Percentiles rank a stretch among this genome's conserved stretches.
Evolutionary conservation across 306 rosid species (phyloP).

Genomic region (Gleditsia sinensis): DNA sequence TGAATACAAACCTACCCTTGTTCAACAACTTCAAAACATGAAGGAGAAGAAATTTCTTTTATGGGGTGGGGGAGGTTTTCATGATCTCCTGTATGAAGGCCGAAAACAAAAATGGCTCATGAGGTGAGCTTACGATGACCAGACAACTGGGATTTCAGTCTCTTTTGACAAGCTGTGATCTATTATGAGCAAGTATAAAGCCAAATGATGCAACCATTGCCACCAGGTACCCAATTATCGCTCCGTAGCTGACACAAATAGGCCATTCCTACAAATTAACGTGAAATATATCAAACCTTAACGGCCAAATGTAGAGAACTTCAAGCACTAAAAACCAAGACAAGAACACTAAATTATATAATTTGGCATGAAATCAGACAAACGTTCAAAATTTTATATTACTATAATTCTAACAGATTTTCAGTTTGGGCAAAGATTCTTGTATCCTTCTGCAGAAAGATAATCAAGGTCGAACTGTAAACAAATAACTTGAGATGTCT

Average conservation of each 20-base stretch:
- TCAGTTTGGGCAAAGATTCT: not conserved
- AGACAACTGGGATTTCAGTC: slow-evolving; percentile 46
- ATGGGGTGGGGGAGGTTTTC: too few relatives aligned
- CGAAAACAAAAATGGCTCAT: not conserved
- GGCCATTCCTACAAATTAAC: slow-evolving; percentile 82
- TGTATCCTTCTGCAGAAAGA: not conserved
- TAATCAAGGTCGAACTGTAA: slow-evolving; percentile 8
- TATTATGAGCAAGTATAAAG: slow-evolving; percentile 37
- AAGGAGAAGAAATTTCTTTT: not conserved
- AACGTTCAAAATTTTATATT: not conserved
- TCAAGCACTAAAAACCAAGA: not conserved
- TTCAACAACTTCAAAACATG: not conserved
- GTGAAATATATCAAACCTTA: slow-evolving; percentile 19
- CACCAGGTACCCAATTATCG: slow-evolving; percentile 61
- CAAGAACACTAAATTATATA: not conserved
- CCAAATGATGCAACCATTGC: slow-evolving; percentile 59
- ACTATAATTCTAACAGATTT: not conserved
- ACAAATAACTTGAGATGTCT: not conserved
- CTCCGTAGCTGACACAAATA: slow-evolving; percentile 83
- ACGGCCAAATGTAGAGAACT: not conserved
- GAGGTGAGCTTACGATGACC: not conserved
- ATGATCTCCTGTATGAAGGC: not conserved
- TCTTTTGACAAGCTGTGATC: slow-evolving; percentile 55
- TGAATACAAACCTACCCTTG: not conserved
- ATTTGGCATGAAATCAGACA: not conserved